Conservation (phyloP, 805 yeast species). For the Wickerhamomyces alni region DNA sequence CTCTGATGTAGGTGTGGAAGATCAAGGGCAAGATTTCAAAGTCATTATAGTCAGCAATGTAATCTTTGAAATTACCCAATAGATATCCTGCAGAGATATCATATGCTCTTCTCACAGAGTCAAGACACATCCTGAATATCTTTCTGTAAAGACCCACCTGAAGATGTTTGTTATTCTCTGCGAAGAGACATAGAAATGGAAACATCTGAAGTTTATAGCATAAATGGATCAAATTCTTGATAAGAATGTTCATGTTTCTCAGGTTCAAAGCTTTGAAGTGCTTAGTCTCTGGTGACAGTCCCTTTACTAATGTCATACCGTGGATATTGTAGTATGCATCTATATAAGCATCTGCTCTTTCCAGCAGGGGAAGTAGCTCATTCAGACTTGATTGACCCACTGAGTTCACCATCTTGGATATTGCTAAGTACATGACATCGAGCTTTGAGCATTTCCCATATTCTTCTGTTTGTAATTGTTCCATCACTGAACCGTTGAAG, state of each 20-base stretch:
- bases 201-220: constrained; percentile 1
- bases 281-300: constrained; percentile 3
- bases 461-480: constrained; percentile 8
- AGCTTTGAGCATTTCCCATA: too few relatives aligned
- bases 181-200: constrained; percentile 5
- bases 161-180: constrained; percentile 11
- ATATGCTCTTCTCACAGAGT: neutral
- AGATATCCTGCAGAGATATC: constrained; percentile 11
- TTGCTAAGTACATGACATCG: too few relatives aligned
- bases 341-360: too few relatives aligned
- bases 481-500: constrained; percentile 9
- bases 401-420: too few relatives aligned
- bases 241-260: constrained; percentile 2
- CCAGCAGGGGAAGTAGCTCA: too few relatives aligned
- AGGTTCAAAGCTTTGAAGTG: constrained; percentile 4
- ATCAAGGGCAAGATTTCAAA: constrained; percentile 13
- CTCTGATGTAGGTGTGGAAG: constrained; percentile 4
- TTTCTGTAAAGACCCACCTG: neutral
- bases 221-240: neutral
- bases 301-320: neutral
- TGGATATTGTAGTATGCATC: too few relatives aligned
- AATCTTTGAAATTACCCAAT: constrained; percentile 5
- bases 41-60: constrained; percentile 3
- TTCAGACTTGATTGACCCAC: too few relatives aligned
- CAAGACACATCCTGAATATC: neutral